Base-by-base conservation (phyloP, 352 stramenopile species). In the Elongisporangium prolatum region DNA sequence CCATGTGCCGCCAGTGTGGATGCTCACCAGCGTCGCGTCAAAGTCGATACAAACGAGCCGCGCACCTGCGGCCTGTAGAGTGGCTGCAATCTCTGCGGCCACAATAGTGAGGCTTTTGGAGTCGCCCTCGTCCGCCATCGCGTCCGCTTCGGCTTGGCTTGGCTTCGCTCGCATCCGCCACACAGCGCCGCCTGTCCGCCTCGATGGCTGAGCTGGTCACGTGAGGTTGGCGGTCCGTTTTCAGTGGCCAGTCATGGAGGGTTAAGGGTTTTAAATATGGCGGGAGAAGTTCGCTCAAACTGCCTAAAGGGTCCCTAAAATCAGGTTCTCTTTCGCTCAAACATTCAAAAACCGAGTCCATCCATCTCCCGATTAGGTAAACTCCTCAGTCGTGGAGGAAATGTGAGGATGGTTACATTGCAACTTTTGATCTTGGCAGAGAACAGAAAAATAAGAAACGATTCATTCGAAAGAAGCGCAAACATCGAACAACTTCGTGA, bases 1-100 rank as follows among this genome's bases (percentile, higher is more conserved):
- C 84, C 84, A 94, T 8, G 64, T 48, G 47, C 83, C 85, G 50
- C 79, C 74, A 9, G 85, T 94, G 71, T 94, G 85, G 18, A 94
- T 70, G 53, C 63, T 61, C 52, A 94, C 75, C 56, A 94, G 86
- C 34, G 85, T 94, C 50, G 83, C 74, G 56, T 94, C 85, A 58
- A 94, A 91, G 67, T 94, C 85, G 61, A 94, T 88, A 54, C 82
- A 92, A 25, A 94, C 79, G 52, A 94, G 76, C 38, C 78, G 86
- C 16, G 69, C 68, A 22, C 78, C 74, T 1, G 61, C 65, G 10
- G 67, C 68, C 9, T 65, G 56, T 34, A 93, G 68, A 6, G 63
- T 65, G 1, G 34, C 50, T 3, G 72, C 71, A 47, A 81, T 83
- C 59, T 89, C 75, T 21, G 21, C 44, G 4, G 64, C 60, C 28